Evolutionary conservation across 352 stramenopile genomes (phyloP).

Genomic region (Lagenidium giganteum): DNA sequence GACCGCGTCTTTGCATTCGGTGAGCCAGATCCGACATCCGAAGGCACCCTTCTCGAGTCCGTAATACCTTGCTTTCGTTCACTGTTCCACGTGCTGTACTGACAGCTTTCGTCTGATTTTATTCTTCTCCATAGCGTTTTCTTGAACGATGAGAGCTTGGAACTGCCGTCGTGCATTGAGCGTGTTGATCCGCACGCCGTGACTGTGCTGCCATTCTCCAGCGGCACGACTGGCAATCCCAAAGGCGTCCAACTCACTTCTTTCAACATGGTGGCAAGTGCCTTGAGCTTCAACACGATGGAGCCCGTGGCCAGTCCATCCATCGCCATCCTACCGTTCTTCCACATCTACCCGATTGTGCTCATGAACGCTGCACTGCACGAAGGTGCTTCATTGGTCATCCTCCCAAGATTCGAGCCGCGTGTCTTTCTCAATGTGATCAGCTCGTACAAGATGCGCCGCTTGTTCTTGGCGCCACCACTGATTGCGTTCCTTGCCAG

Average conservation of each 20-base stretch:
- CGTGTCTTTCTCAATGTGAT: constrained; percentile 82
- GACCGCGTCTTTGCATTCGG: too few species aligned
- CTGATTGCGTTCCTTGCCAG: constrained; percentile 82
- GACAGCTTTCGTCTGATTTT: too few species aligned
- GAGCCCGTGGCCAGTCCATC: constrained; percentile 46
- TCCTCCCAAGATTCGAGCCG: constrained; percentile 88
- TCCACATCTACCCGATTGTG: constrained; percentile 93
- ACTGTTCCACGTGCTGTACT: too few species aligned
- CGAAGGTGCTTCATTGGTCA: constrained; percentile 79
- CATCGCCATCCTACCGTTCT: constrained; percentile 89
- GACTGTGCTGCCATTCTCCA: constrained; percentile 88
- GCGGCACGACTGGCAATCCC: constrained; percentile 89
- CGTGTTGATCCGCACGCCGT: constrained; percentile 48
- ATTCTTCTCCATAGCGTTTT: too few species aligned
- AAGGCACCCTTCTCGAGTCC: too few species aligned
- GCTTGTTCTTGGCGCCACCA: constrained; percentile 84
- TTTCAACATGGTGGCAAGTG: constrained; percentile 87
- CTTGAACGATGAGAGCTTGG: too few species aligned
- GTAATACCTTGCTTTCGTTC: too few species aligned
- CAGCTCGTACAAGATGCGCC: constrained; percentile 45
- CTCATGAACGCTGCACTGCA: constrained; percentile 82
- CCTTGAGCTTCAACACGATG: constrained; percentile 74
- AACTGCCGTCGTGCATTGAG: too few species aligned
- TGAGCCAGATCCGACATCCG: constrained; percentile 26
- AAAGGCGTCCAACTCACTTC: constrained; percentile 88